phyloP scores from a whole-genome alignment of 257 asterid species.

The Paulownia fortunei region DNA sequence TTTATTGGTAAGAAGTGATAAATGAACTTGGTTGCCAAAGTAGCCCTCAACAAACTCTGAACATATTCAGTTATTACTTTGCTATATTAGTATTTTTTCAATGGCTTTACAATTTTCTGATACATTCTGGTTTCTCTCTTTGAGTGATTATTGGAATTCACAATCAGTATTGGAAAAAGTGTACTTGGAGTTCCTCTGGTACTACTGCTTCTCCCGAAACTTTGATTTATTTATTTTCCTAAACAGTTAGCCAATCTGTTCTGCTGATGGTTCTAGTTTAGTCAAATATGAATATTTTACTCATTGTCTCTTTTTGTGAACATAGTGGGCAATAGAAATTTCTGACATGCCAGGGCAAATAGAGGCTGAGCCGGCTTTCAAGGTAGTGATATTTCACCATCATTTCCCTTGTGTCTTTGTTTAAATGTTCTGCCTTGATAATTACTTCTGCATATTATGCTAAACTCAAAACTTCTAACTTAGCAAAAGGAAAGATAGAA shows the following conservation, averaged over 20 bases:
- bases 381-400: constrained; percentile 37
- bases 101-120: constrained; percentile 30
- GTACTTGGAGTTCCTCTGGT: constrained; percentile 49
- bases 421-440: neutral
- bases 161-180: constrained; percentile 50
- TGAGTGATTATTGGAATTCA: constrained; percentile 41
- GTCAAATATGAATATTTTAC: constrained; percentile 25
- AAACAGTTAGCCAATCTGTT: neutral
- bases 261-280: constrained; percentile 22
- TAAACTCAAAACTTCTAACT: neutral
- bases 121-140: constrained; percentile 26
- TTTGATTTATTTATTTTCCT: neutral
- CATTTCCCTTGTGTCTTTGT: neutral
- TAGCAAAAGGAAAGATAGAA: neutral
- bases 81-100: constrained; percentile 14
- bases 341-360: constrained; percentile 46
- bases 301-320: constrained; percentile 28
- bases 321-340: constrained; percentile 47
- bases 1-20: neutral
- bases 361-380: constrained; percentile 55
- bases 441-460: neutral
- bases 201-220: constrained; percentile 31
- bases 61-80: constrained; percentile 3
- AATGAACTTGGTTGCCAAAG: neutral
- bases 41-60: constrained; percentile 11